Conservation (phyloP, 2,329 filamentous ascomycete species). For the Curvularia sp. region DNA sequence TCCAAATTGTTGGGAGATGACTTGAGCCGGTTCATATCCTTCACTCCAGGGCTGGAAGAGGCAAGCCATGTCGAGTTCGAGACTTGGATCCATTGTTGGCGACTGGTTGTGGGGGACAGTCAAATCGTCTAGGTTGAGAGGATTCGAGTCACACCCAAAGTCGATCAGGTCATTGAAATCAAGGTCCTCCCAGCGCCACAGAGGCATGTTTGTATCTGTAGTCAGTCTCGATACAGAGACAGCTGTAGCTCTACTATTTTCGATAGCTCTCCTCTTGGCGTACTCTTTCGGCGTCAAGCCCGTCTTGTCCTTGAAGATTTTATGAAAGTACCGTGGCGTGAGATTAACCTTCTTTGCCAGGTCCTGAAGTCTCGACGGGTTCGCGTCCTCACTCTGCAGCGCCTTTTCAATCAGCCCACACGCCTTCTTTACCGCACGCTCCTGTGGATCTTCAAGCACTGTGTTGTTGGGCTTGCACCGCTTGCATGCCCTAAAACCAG, state of each 20-base stretch:
- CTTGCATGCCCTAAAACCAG: conserved; percentile 65
- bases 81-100: conserved; percentile 21
- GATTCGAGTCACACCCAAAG: conserved; percentile 27
- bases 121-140: conserved; percentile 15
- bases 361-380: conserved; percentile 51
- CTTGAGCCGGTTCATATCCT: conserved; percentile 13
- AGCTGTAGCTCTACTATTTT: conserved; percentile 17
- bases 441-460: conserved; percentile 53
- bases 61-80: conserved; percentile 27
- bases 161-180: conserved; percentile 40
- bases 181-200: conserved; percentile 31
- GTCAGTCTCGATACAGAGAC: conserved; percentile 10
- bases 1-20: background rate
- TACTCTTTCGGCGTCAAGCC: conserved; percentile 61
- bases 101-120: conserved; percentile 15
- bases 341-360: conserved; percentile 61
- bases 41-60: conserved; percentile 21
- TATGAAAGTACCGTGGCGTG: conserved; percentile 66
- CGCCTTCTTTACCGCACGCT: conserved; percentile 54
- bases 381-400: conserved; percentile 27
- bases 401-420: conserved; percentile 41
- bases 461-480: conserved; percentile 61
- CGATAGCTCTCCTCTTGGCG: conserved; percentile 30
- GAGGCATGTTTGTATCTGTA: conserved; percentile 9
- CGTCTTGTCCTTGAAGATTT: conserved; percentile 64